Evolutionary conservation across 2,329 filamentous ascomycete species (phyloP), one percentile per base, ranked within the genome.

Genomic region (Trichophyton equinum): DNA sequence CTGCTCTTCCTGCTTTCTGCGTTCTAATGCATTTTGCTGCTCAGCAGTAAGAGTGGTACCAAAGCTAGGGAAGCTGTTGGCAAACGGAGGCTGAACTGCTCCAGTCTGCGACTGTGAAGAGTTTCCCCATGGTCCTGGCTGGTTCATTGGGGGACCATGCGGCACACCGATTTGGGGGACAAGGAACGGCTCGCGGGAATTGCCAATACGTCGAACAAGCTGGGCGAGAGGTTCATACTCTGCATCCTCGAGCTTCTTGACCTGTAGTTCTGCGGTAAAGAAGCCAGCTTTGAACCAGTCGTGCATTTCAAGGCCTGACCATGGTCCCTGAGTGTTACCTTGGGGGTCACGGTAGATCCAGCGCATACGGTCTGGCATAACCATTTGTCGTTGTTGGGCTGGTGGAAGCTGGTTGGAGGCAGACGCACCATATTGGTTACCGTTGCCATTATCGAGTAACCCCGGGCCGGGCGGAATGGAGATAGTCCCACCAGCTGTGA

Each of bases 241-340:
- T 0, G 81, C 79, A 69, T 99, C 94, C 71, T 99, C 94, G 4
- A 92, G 80, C 72, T 96, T 96, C 77, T 95, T 96, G 36, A 99
- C 94, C 49, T 95, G 84, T 20, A 99, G 80, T 68, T 99, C 92
- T 0, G 92, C 86, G 0, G 90, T 95, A 75, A 99, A 99, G 77
- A 97, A 99, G 53, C 92, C 91, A 42, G 91, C 92, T 73, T 97
- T 97, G 76, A 97, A 99, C 94, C 94, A 99, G 68, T 99, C 95
- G 67, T 99, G 95, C 94, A 99, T 99, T 74, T 99, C 94, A 57
- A 99, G 78, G 1, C 94, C 94, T 44, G 91, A 96, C 76, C 94
- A 99, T 0, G 94, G 94, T 0, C 94, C 94, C 71, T 99, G 94
- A 4, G 90, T 86, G 64, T 89, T 87, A 22, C 91, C 91, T 71